Percentiles rank a stretch among this genome's conserved stretches.
Evolutionary conservation across 2,329 filamentous ascomycete species (phyloP).

Genomic region (Biscogniauxia marginata): DNA sequence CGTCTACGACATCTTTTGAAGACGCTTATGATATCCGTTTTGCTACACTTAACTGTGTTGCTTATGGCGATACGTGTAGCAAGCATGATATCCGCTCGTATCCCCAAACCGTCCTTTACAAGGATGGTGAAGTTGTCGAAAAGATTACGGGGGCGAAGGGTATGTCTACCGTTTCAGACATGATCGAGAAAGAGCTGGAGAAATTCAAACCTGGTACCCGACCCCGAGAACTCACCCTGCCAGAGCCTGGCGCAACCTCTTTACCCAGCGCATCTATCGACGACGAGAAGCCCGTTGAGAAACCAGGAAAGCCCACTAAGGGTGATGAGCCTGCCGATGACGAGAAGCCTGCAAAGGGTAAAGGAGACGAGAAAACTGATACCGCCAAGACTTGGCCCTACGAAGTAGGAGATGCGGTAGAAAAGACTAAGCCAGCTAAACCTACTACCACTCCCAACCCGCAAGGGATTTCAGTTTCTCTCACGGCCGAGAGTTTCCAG

Average conservation of each 20-base stretch:
- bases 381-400: constrained; percentile 15
- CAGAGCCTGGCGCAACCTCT: constrained; percentile 64
- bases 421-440: constrained; percentile 45
- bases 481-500: constrained; percentile 85
- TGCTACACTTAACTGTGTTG: constrained; percentile 80
- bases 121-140: constrained; percentile 69
- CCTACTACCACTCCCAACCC: constrained; percentile 66
- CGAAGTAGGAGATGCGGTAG: constrained; percentile 9
- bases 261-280: constrained; percentile 31
- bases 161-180: constrained; percentile 63
- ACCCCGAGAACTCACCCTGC: constrained; percentile 65
- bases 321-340: constrained; percentile 24
- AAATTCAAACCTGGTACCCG: constrained; percentile 77
- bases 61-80: constrained; percentile 74
- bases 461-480: constrained; percentile 68
- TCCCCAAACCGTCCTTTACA: constrained; percentile 77
- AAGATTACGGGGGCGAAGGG: constrained; percentile 65
- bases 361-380: constrained; percentile 17
- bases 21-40: constrained; percentile 89
- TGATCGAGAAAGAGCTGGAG: constrained; percentile 76
- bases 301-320: constrained; percentile 26
- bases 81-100: constrained; percentile 66
- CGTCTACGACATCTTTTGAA: constrained; percentile 56
- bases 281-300: constrained; percentile 17
- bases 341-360: constrained; percentile 31